A percentile compares a stretch with the other conserved stretches of the same genome.
These are phyloP conservation scores for Botryosphaeria agaves DNA, from an alignment of 2,329 filamentous ascomycete species.

Conservation along the genomic window DNA sequence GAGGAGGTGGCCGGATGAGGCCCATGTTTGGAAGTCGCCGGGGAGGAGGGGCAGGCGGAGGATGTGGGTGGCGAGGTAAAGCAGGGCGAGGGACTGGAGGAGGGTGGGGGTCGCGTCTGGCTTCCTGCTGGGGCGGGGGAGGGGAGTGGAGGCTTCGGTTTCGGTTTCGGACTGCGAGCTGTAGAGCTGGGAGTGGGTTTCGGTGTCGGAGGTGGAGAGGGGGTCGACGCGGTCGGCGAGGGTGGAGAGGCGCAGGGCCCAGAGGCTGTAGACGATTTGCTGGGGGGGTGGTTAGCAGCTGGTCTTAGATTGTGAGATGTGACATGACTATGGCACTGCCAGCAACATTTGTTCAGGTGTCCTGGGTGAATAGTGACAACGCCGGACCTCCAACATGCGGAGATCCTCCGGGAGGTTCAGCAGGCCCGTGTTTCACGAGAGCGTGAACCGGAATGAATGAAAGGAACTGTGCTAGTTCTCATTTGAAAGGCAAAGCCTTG, in stretches of 20 bases:
- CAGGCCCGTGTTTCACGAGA: too few relatives aligned
- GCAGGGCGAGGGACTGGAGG: constrained; percentile 58
- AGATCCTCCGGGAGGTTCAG: too few relatives aligned
- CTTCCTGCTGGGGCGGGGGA: constrained; percentile 22
- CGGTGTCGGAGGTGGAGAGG: constrained; percentile 15
- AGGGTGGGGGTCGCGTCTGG: constrained; percentile 43
- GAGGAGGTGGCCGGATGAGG: constrained; percentile 46
- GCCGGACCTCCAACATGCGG: too few relatives aligned
- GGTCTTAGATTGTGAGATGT: too few relatives aligned
- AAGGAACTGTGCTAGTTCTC: too few relatives aligned
- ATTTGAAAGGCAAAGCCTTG: too few relatives aligned
- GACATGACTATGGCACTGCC: too few relatives aligned
- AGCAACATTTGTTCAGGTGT: too few relatives aligned
- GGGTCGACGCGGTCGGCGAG: constrained; percentile 21
- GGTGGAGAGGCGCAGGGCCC: constrained; percentile 54
- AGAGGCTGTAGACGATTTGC: constrained; percentile 62
- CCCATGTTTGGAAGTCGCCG: constrained; percentile 54
- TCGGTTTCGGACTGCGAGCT: constrained; percentile 38
- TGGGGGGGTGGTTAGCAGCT: constrained; percentile 10
- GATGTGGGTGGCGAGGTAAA: constrained; percentile 63
- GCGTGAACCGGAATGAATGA: too few relatives aligned
- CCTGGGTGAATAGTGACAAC: too few relatives aligned
- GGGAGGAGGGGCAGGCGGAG: constrained; percentile 61
- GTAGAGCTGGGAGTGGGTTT: constrained; percentile 32
- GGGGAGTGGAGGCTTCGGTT: constrained; percentile 23